These are phyloP conservation scores for Ophiobolus disseminans DNA, from an alignment of 2,329 filamentous ascomycete species.

Conservation along the genomic window DNA sequence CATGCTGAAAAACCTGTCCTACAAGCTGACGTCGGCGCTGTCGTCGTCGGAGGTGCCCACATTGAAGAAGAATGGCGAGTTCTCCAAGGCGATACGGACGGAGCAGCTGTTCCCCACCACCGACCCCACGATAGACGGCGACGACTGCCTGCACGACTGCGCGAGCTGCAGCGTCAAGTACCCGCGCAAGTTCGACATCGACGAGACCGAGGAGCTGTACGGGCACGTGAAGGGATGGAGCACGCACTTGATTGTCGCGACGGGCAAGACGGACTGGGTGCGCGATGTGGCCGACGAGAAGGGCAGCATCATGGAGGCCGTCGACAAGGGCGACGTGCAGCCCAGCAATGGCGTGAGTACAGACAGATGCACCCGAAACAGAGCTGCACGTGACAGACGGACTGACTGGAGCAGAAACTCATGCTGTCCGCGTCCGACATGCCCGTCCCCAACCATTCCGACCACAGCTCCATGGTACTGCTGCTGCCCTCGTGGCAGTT, in stretches of 20 bases:
- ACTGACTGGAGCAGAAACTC: slow-evolving; percentile 64
- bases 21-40: slow-evolving; percentile 44
- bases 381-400: not conserved
- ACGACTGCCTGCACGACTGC: slow-evolving; percentile 90
- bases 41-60: slow-evolving; percentile 41
- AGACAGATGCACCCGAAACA: no score
- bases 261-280: slow-evolving; percentile 96
- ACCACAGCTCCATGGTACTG: slow-evolving; percentile 73
- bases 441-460: slow-evolving; percentile 72
- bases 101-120: slow-evolving; percentile 75
- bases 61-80: slow-evolving; percentile 48
- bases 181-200: slow-evolving; percentile 75
- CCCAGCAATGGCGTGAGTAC: slow-evolving; percentile 72
- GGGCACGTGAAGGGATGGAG: slow-evolving; percentile 86
- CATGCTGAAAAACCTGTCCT: slow-evolving; percentile 46
- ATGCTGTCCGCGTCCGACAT: slow-evolving; percentile 95
- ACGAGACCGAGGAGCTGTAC: slow-evolving; percentile 80
- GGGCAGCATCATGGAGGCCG: slow-evolving; percentile 63
- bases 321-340: slow-evolving; percentile 59
- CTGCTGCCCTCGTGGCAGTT: slow-evolving; percentile 85
- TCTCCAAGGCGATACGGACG: slow-evolving; percentile 56
- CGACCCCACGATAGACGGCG: slow-evolving; percentile 78
- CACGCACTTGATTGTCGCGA: slow-evolving; percentile 89
- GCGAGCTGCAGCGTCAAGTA: slow-evolving; percentile 79
- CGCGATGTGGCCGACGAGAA: slow-evolving; percentile 84